Evolutionary conservation across 1,139 yeast species (phyloP).

Genomic region (Yamadazyma siamensis): DNA sequence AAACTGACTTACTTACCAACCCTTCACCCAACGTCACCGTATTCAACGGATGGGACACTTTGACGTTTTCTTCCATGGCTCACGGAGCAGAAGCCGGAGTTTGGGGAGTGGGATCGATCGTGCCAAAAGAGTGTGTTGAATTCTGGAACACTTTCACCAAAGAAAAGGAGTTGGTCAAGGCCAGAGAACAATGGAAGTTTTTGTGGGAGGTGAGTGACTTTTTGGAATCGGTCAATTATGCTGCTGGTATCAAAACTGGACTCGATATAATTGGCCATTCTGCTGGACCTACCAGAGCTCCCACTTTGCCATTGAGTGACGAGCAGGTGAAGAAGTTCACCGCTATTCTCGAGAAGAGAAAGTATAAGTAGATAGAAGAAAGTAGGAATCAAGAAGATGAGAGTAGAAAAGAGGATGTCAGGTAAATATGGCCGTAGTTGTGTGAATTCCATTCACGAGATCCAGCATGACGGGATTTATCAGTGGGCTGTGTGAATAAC

Average conservation of each 20-base stretch:
- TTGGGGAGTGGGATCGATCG: conserved; percentile 16
- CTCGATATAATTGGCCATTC: conserved; percentile 13
- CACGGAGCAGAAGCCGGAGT: conserved; percentile 13
- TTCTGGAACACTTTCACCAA: conserved; percentile 11
- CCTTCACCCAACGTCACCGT: conserved; percentile 10
- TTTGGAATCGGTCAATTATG: conserved; percentile 12
- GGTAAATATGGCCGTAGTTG: too few species aligned
- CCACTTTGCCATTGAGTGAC: conserved; percentile 12
- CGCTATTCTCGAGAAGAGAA: conserved; percentile 11
- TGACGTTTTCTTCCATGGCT: conserved; percentile 13
- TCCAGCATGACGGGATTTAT: too few species aligned
- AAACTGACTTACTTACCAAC: conserved; percentile 14
- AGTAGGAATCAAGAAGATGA: too few species aligned
- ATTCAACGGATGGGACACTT: conserved; percentile 16
- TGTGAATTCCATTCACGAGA: too few species aligned
- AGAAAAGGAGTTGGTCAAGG: conserved; percentile 12
- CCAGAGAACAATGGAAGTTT: conserved; percentile 15
- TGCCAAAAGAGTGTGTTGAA: conserved; percentile 16
- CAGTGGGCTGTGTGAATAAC: too few species aligned
- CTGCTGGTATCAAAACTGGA: conserved; percentile 16
- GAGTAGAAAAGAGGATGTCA: too few species aligned
- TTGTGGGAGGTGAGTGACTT: conserved; percentile 14
- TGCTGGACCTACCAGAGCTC: conserved; percentile 14
- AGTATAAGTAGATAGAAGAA: conserved; percentile 11
- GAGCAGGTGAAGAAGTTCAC: conserved; percentile 10